A percentile compares a stretch with the other conserved stretches of the same genome.
Evolutionary conservation across 2,329 filamentous ascomycete species (phyloP).

Genomic region (Calonectria ilicicola): DNA sequence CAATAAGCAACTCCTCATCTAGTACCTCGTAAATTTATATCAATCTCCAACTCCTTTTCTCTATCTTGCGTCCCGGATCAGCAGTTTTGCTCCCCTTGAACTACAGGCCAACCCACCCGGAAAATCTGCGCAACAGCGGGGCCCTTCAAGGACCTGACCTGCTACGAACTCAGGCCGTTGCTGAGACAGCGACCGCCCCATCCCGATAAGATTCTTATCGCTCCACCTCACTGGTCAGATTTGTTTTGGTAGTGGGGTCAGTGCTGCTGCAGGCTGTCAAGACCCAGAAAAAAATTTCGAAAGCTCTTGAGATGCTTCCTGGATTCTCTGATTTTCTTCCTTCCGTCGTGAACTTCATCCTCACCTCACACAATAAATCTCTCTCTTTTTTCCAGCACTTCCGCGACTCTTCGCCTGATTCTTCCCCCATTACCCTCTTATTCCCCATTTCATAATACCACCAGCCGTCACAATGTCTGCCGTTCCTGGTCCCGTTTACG

Average conservation of each 20-base stretch:
- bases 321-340: conserved; percentile 38
- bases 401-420: neutral
- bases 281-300: conserved; percentile 51
- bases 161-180: conserved; percentile 37
- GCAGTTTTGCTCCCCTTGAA: conserved; percentile 24
- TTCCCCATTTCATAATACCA: conserved; percentile 7
- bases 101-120: conserved; percentile 3
- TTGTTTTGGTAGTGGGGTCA: conserved; percentile 31
- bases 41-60: no score
- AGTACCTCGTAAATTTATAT: neutral
- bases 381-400: conserved; percentile 17
- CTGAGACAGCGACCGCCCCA: conserved; percentile 47
- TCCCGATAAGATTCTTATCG: conserved; percentile 49
- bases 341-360: conserved; percentile 31
- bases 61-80: neutral
- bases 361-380: conserved; percentile 23
- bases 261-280: conserved; percentile 17
- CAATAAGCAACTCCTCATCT: neutral
- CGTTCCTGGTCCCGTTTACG: conserved; percentile 84
- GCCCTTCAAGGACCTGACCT: conserved; percentile 17
- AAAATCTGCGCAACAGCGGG: conserved; percentile 40
- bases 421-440: conserved; percentile 10
- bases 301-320: conserved; percentile 39
- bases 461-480: conserved; percentile 63
- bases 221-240: conserved; percentile 38